A percentile compares a stretch with the other conserved stretches of the same genome.
These are phyloP conservation scores for Talaromyces borbonicus DNA, from an alignment of 495 filamentous ascomycete genomes.

Conservation along the genomic window DNA sequence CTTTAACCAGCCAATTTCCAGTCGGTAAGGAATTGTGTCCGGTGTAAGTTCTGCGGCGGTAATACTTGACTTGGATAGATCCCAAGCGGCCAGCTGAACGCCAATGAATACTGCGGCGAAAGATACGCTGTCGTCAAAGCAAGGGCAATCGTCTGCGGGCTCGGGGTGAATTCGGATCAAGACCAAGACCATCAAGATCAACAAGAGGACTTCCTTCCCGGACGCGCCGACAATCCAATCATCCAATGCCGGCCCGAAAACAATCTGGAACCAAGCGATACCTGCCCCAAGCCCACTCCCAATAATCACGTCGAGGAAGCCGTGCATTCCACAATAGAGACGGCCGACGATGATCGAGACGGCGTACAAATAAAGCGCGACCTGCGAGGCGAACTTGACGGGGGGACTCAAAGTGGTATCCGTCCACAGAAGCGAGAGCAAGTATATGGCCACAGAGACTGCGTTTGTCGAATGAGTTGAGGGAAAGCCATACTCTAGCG, in stretches of 20 bases:
- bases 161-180: slow-evolving; percentile 88
- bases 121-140: slow-evolving; percentile 92
- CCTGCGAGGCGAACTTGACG: slow-evolving; percentile 51
- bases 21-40: slow-evolving; percentile 54
- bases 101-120: slow-evolving; percentile 87
- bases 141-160: slow-evolving; percentile 92
- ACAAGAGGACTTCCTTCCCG: slow-evolving; percentile 44
- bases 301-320: slow-evolving; percentile 79
- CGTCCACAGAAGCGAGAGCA: slow-evolving; percentile 52
- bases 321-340: slow-evolving; percentile 97
- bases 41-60: slow-evolving; percentile 49
- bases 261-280: slow-evolving; percentile 59
- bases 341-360: slow-evolving; percentile 83
- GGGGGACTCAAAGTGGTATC: slow-evolving; percentile 38
- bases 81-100: slow-evolving; percentile 70
- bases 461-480: slow-evolving; percentile 97
- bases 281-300: slow-evolving; percentile 65
- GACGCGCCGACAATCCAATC: slow-evolving; percentile 43
- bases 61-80: slow-evolving; percentile 48
- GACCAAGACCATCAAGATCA: slow-evolving; percentile 55
- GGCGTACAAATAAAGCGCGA: slow-evolving; percentile 68
- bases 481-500: slow-evolving; percentile 93
- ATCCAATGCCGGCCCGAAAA: slow-evolving; percentile 59
- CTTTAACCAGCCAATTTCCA: slow-evolving; percentile 51
- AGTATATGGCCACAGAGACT: slow-evolving; percentile 85